phyloP scores from a whole-genome alignment of 2,329 filamentous ascomycete species.

The Venturia carpophila region DNA sequence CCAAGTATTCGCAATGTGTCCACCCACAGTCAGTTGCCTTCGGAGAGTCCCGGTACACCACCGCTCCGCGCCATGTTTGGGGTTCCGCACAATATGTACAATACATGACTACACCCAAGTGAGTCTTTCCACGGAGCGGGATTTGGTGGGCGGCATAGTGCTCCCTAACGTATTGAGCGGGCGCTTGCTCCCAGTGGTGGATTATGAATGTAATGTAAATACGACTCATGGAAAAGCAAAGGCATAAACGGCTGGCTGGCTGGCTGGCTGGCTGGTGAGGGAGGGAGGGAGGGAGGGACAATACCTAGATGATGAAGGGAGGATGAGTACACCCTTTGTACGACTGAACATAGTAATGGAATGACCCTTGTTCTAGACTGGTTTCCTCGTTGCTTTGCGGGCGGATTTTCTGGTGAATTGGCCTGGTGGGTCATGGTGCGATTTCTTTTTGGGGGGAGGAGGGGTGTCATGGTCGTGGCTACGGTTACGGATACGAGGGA shows the following conservation, averaged over 20 bases:
- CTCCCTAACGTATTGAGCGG: not conserved
- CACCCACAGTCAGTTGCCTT: not conserved
- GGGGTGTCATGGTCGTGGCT: no score
- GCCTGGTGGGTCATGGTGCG: no score
- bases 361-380: not conserved
- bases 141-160: not conserved
- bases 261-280: not conserved
- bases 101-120: not conserved
- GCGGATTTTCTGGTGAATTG: no score
- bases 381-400: no score
- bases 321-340: not conserved
- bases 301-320: not conserved
- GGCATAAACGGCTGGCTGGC: not conserved
- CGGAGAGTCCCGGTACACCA: not conserved
- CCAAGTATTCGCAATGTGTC: not conserved
- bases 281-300: no score
- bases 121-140: not conserved
- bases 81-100: not conserved
- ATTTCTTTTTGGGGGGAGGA: no score
- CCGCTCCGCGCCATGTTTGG: not conserved
- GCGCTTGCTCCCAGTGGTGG: not conserved
- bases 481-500: no score
- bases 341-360: slow-evolving; percentile 4
- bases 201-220: slow-evolving; percentile 12
- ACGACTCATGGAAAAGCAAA: not conserved